phyloP scores from a whole-genome alignment of 2,329 filamentous ascomycete genomes.

The Penicillium sp. region DNA sequence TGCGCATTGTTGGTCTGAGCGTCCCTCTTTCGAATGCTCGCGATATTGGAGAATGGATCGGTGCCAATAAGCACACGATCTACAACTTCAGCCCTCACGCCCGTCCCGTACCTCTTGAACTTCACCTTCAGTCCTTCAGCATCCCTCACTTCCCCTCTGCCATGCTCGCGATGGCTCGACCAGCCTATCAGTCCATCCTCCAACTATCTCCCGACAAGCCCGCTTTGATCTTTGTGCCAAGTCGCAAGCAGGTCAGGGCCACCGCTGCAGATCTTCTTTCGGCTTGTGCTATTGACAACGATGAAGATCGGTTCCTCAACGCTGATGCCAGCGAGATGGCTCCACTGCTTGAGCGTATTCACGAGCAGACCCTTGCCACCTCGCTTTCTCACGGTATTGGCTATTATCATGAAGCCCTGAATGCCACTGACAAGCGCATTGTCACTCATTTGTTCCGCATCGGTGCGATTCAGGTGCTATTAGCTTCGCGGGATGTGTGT shows the following conservation, averaged over 20 bases:
- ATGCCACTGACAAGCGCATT: slow-evolving; percentile 83
- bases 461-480: slow-evolving; percentile 81
- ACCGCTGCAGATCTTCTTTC: slow-evolving; percentile 83
- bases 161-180: slow-evolving; percentile 98
- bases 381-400: slow-evolving; percentile 90
- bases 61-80: slow-evolving; percentile 94
- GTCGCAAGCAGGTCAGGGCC: slow-evolving; percentile 82
- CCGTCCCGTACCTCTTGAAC: slow-evolving; percentile 80
- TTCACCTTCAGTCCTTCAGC: slow-evolving; percentile 91
- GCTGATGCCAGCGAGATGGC: slow-evolving; percentile 75
- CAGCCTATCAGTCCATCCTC: slow-evolving; percentile 81
- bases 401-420: slow-evolving; percentile 94
- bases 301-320: slow-evolving; percentile 91
- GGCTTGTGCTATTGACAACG: slow-evolving; percentile 81
- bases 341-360: slow-evolving; percentile 75
- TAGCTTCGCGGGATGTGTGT: slow-evolving; percentile 82
- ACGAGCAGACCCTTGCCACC: slow-evolving; percentile 82
- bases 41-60: slow-evolving; percentile 96
- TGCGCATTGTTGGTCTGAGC: slow-evolving; percentile 84
- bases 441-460: slow-evolving; percentile 88
- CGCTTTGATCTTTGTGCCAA: slow-evolving; percentile 86
- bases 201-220: slow-evolving; percentile 87
- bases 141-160: slow-evolving; percentile 96
- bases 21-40: slow-evolving; percentile 90
- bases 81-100: slow-evolving; percentile 97